These are phyloP conservation scores for Conticribra weissflogii DNA, from an alignment of 108 stramenopile species.

Conservation along the genomic window DNA sequence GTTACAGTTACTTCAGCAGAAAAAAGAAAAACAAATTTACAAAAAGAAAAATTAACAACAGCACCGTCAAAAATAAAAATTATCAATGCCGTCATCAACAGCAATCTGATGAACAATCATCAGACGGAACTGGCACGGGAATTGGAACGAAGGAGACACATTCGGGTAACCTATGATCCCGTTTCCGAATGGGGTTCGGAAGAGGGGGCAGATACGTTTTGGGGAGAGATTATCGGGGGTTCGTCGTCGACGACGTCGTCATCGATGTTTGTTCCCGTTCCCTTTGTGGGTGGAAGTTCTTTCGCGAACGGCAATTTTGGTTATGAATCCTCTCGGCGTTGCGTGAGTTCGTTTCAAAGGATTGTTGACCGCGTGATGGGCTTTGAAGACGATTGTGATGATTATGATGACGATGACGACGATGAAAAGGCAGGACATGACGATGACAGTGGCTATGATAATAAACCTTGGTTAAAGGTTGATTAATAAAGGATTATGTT, in stretches of 20 bases:
- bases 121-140: conserved; percentile 92
- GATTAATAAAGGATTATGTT: too few relatives aligned
- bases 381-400: background rate
- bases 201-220: conserved; percentile 23
- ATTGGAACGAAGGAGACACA: conserved; percentile 65
- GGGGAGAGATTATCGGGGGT: conserved; percentile 30
- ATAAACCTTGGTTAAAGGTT: too few relatives aligned
- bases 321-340: too few relatives aligned
- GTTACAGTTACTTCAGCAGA: background rate
- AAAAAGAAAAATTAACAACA: background rate
- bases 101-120: conserved; percentile 93
- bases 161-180: conserved; percentile 49
- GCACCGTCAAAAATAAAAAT: conserved; percentile 49
- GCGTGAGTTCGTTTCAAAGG: conserved; percentile 25
- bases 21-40: background rate
- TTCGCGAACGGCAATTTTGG: too few relatives aligned
- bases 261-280: conserved; percentile 27
- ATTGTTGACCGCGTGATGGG: conserved; percentile 47
- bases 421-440: too few relatives aligned
- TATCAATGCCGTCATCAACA: conserved; percentile 89
- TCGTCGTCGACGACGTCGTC: too few relatives aligned
- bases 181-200: conserved; percentile 27
- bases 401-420: background rate
- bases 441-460: too few relatives aligned
- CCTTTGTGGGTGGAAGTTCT: conserved; percentile 20